Conservation (phyloP, 352 stramenopile genomes). For the Globisporangium solare region DNA sequence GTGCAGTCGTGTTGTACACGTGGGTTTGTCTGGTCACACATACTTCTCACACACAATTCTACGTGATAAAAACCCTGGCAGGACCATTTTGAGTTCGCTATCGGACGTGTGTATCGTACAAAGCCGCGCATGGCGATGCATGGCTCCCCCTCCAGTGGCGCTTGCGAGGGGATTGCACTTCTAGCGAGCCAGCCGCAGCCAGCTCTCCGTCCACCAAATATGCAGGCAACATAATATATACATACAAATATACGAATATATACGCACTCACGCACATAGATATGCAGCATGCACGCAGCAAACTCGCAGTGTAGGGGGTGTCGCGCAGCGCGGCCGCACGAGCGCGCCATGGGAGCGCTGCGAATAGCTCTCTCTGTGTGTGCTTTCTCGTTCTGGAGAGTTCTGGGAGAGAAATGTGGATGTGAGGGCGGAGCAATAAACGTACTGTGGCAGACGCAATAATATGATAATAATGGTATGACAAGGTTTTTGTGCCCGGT, state of each 20-base stretch:
- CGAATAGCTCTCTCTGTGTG: neutral
- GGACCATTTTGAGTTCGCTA: conserved; percentile 49
- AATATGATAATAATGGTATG: too few species aligned
- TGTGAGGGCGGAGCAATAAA: neutral
- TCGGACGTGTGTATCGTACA: conserved; percentile 78
- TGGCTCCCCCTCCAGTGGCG: neutral
- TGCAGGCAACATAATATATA: neutral
- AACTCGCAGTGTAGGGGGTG: neutral
- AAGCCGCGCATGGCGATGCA: neutral
- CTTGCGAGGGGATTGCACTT: conserved; percentile 29
- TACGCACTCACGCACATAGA: neutral
- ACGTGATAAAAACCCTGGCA: conserved; percentile 87
- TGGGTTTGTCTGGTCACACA: conserved; percentile 64
- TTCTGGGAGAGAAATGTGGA: neutral
- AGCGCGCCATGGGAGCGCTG: neutral
- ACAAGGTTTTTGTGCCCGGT: too few species aligned
- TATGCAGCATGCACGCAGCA: neutral
- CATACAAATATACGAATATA: conserved; percentile 1
- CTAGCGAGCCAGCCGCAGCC: conserved; percentile 12
- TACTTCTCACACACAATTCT: conserved; percentile 88
- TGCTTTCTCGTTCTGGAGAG: neutral
- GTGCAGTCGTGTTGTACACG: neutral
- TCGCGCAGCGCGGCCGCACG: neutral
- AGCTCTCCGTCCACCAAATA: conserved; percentile 8
- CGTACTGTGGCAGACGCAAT: neutral